Evolutionary conservation across 306 rosid genomes (phyloP), one percentile per base, ranked within the genome.

Genomic region (Ceratonia siliqua): DNA sequence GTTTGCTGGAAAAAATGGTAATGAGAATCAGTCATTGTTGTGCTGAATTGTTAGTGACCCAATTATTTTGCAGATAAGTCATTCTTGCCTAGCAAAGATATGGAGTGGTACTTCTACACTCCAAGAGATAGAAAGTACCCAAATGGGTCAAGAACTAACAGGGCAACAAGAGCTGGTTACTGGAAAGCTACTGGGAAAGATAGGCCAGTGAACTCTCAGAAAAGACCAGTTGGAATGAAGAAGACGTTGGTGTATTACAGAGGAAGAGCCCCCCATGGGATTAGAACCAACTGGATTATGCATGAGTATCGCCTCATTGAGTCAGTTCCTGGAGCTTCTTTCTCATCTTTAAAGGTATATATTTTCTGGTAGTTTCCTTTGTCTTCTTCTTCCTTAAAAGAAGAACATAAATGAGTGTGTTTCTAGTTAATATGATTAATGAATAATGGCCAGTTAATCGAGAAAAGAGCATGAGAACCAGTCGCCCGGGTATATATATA

Each of bases 111-210:
- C 27, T 93, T 93, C 62, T 93, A 89, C 25, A 89, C 97, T 50
- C 97, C 91, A 52, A 87, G 97, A 54, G 96, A 93, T 42, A 80
- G 96, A 36, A 93, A 93, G 84, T 93, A 93, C 53, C 98, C 98
- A 15, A 93, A 93, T 32, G 98, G 98, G 6, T 91, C 98, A 21
- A 91, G 98, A 69, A 93, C 97, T 6, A 93, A 93, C 62, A 70
- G 98, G 25, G 98, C 98, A 3, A 93, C 98, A 8, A 73, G 85
- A 71, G 92, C 86, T 1, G 98, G 98, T 54, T 93, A 93, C 57
- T 91, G 98, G 98, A 93, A 93, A 77, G 98, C 97, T 3, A 93
- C 98, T 0, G 98, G 98, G 14, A 93, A 88, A 70, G 98, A 93
- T 71, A 76, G 98, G 68, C 20, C 83, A 5, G 97, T 93, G 36